Evolutionary conservation across 306 rosid genomes (phyloP).

Genomic region (Castanopsis chinensis): DNA sequence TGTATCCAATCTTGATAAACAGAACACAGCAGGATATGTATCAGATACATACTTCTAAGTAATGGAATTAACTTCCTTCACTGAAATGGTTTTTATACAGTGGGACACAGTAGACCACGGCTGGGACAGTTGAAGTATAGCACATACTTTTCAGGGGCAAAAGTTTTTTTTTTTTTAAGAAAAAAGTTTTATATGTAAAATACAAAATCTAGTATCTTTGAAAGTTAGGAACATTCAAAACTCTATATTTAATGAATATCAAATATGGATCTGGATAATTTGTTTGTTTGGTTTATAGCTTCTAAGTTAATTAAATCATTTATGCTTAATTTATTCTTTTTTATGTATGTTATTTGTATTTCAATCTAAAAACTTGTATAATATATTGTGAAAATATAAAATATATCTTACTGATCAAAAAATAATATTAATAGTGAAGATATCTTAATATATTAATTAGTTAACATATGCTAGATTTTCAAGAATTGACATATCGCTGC

Average conservation of each 20-base stretch:
- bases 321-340: background rate
- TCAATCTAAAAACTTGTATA: background rate
- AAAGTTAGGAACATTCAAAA: background rate
- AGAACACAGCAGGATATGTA: too few relatives aligned
- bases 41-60: background rate
- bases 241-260: background rate
- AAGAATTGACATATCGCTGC: background rate
- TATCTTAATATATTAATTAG: background rate
- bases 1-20: background rate
- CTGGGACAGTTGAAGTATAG: background rate
- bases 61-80: background rate
- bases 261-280: background rate
- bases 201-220: background rate
- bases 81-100: background rate
- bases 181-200: background rate
- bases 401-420: too few relatives aligned
- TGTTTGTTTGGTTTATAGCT: background rate
- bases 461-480: background rate
- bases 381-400: background rate
- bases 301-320: background rate
- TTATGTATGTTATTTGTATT: background rate
- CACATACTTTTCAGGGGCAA: background rate
- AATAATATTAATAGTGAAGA: background rate
- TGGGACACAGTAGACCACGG: too few relatives aligned
- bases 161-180: background rate